Evolutionary conservation across 805 yeast genomes (phyloP).

Genomic region (Cyberlindnera maritima): DNA sequence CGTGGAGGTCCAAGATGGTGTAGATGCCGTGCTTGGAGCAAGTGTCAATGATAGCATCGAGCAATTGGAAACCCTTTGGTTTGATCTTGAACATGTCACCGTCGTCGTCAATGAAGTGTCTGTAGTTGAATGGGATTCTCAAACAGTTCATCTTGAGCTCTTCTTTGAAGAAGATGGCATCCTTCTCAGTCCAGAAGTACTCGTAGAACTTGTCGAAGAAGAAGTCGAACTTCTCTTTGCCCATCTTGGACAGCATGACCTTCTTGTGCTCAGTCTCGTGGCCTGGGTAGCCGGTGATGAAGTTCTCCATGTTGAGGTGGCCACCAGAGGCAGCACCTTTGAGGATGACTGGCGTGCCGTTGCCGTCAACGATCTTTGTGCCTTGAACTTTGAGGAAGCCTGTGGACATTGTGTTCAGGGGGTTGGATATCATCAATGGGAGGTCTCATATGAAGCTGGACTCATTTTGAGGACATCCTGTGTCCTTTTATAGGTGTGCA

Average conservation of each 20-base stretch:
- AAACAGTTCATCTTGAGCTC: constrained; percentile 42
- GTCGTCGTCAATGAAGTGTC: constrained; percentile 46
- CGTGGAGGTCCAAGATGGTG: constrained; percentile 47
- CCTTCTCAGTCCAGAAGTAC: constrained; percentile 50
- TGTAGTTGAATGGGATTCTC: constrained; percentile 51
- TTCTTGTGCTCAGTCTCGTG: constrained; percentile 50
- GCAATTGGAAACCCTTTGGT: constrained; percentile 41
- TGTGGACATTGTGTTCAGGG: background rate
- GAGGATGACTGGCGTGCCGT: constrained; percentile 39
- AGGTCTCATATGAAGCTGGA: too few species aligned
- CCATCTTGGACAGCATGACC: constrained; percentile 38
- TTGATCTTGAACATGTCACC: constrained; percentile 40
- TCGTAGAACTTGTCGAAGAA: constrained; percentile 52
- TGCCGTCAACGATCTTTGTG: constrained; percentile 45
- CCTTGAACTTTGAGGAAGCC: constrained; percentile 41
- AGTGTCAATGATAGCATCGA: constrained; percentile 42
- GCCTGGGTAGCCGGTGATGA: constrained; percentile 55
- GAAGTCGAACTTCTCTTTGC: constrained; percentile 45
- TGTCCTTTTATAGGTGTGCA: too few species aligned
- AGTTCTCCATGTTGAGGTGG: constrained; percentile 53
- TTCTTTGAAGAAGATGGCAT: constrained; percentile 43
- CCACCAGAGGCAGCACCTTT: constrained; percentile 52
- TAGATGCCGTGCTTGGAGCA: constrained; percentile 47
- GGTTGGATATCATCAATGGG: too few species aligned
- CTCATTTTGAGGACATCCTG: too few species aligned